Conservation (phyloP, 208 protist genomes). For the Acanthamoeba divionensis region DNA sequence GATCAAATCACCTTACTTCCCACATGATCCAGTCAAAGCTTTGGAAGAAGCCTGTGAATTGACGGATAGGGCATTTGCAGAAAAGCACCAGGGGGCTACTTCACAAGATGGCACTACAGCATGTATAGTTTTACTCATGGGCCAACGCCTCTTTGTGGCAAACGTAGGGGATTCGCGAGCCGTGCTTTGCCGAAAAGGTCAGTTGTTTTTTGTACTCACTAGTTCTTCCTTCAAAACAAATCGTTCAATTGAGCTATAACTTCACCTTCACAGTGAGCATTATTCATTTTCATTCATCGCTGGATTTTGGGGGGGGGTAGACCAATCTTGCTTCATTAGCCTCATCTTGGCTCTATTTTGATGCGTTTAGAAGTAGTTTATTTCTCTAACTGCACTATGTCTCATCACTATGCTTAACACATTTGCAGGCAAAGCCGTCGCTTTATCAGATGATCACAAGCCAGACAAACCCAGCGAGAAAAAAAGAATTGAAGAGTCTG, state of each 20-base stretch:
- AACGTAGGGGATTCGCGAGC: slow-evolving; percentile 32
- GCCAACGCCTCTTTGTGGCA: background rate
- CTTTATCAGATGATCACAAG: slow-evolving; percentile 28
- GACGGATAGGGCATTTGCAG: slow-evolving; percentile 26
- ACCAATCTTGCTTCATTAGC: too few relatives aligned
- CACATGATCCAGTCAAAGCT: background rate
- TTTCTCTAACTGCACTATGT: background rate
- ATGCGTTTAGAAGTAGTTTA: too few relatives aligned
- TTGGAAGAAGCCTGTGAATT: slow-evolving; percentile 34
- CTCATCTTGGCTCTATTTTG: too few relatives aligned
- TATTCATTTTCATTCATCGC: too few relatives aligned
- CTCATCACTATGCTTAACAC: background rate
- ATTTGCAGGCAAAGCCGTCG: background rate
- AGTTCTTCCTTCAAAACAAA: too few relatives aligned
- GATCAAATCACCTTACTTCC: slow-evolving; percentile 1
- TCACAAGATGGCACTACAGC: slow-evolving; percentile 40
- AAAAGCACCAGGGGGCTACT: background rate
- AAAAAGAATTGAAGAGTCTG: slow-evolving; percentile 4
- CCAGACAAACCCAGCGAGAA: slow-evolving; percentile 6
- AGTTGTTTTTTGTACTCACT: too few relatives aligned
- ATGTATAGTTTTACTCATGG: slow-evolving; percentile 38
- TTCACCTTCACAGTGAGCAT: too few relatives aligned
- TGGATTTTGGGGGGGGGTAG: too few relatives aligned
- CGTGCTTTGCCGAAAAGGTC: slow-evolving; percentile 17
- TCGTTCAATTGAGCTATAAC: too few relatives aligned